phyloP scores from a whole-genome alignment of 148 eudicot species.

The Gaultheria prostrata region DNA sequence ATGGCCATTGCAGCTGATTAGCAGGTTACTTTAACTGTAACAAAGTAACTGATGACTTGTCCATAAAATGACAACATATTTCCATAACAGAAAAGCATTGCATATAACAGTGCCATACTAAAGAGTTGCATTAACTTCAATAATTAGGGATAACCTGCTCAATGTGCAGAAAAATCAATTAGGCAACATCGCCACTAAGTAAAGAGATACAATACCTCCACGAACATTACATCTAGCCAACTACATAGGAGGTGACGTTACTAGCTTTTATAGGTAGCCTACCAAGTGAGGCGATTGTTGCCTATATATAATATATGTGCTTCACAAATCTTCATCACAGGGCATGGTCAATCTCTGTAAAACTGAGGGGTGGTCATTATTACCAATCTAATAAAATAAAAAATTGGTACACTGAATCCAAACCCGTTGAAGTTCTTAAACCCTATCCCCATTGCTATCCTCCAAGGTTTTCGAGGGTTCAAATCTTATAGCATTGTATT shows the following conservation, averaged over 20 bases:
- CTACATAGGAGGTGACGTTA: background rate
- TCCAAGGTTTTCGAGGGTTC: background rate
- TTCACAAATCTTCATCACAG: background rate
- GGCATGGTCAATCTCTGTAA: background rate
- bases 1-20: constrained; percentile 47
- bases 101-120: too few species aligned
- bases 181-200: background rate
- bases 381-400: background rate
- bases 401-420: background rate
- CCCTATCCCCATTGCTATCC: background rate
- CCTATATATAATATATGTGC: background rate
- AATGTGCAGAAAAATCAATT: background rate
- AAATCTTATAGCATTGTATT: background rate
- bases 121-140: background rate
- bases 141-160: background rate
- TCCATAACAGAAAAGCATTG: background rate
- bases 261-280: background rate
- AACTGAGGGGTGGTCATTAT: background rate
- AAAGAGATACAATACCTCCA: background rate
- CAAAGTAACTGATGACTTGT: background rate
- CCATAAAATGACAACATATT: background rate
- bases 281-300: background rate
- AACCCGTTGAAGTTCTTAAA: background rate
- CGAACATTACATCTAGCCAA: background rate
- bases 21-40: constrained; percentile 10